Evolutionary conservation across 78 protist species (phyloP), one percentile per base, ranked within the genome.

Genomic region (slime mould (Dictyostelium discoideum)): DNA sequence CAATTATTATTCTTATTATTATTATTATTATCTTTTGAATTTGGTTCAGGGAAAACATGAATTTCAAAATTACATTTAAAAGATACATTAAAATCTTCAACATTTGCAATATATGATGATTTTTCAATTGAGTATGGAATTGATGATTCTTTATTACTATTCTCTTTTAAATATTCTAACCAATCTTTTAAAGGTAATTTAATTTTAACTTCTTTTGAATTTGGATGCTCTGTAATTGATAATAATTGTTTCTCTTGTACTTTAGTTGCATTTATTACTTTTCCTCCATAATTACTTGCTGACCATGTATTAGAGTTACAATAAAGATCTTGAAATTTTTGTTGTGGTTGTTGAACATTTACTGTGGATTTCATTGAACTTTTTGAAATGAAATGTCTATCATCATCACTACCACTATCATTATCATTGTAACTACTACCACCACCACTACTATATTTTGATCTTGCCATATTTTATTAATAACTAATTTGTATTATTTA

Each of bases 31-130:
- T 60, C 69, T 60, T 60, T 60, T 3, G 39, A 20, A 69, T 20
- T n/a, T 54, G 84, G 84, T 10, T 8, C 20, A 24, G 50, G 37
- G 42, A 90, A 90, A 24, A 90, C 88, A 24, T 65, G 57, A 24
- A 90, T 90, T 69, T 90, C 88, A 32, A 82, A 90, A 46, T 20
- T 42, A 90, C 95, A 90, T 82, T 69, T 48, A 26, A 90, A n/a
- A 3, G 13, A 14, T 29, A 82, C 84, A 67, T 29, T 81, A 29
- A 40, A 83, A 10, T 42, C 32, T 42, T 90, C 85, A 22, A 80
- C 87, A 39, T 42, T 11, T 22, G 77, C 95, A 46, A 44, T 76
- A 73, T 90, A 90, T 6, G 72, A 39, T 69, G 95, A 81, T 10
- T 18, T 63, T 60, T 90, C 88, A 46, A 90, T 90, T 1, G 95